Evolutionary conservation across 306 rosid species (phyloP), one percentile per base, ranked within the genome.

Genomic region (Glycyrrhiza uralensis): DNA sequence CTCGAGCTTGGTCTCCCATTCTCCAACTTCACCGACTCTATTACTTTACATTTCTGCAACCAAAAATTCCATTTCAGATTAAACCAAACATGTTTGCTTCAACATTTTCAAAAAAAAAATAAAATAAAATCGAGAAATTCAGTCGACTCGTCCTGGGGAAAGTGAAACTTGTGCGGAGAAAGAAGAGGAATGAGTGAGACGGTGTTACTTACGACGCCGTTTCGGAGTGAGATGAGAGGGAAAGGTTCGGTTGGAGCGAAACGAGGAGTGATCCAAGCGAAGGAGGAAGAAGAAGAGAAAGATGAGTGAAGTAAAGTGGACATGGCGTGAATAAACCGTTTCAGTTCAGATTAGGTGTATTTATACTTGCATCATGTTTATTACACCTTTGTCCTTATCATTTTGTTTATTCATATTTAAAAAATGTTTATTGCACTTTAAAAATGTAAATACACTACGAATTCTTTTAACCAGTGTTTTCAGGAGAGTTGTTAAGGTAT

Each of bases 1-100:
- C 33, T 14, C 10, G 68, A 44, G 15, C 44, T 71, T 0, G 87
- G 88, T 71, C 61, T 88, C 9, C 98, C 98, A 32, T 89, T 91
- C 28, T 61, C 88, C 51, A 66, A 84, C 67, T 79, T 85, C 71
- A 88, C 8, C 0, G 95, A 83, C 50, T 77, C 87, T 26, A 69
- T 78, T 3, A 76, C 55, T 51, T 54, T 65, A 20, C 92, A 86
- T 70, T 66, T 81, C 98, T 92, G 52, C 6, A 55, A 38, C 2
- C 3, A 20, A 2, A 30, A 35, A 30, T 22, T 14, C 5, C 10
- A 26, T 46, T 32, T 30, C 61, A 9, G 60, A n/a, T 72, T 59
- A 52, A 26, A 14, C 51, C 3, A 8, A 72, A 23, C 11, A 7
- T 23, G 12, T 28, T 6, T 19, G 7, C 4, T 30, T 3, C 29